Evolutionary conservation across 2,329 filamentous ascomycete genomes (phyloP), one percentile per base, ranked within the genome.

Genomic region (Colletotrichum viniferum): DNA sequence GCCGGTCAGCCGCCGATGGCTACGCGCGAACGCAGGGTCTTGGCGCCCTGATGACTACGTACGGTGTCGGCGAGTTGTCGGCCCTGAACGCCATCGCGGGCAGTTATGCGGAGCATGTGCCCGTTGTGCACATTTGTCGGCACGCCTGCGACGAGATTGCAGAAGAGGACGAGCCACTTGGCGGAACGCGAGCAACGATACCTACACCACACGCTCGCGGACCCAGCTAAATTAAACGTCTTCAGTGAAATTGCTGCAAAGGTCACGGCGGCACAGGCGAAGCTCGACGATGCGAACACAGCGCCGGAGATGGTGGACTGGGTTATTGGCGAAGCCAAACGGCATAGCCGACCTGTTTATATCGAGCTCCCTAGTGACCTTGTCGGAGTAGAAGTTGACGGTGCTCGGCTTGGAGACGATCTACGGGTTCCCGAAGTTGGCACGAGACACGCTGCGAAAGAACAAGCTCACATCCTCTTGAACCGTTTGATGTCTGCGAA

Each of bases 121-220:
- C 90, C 0, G 87, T 92, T 26, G 86, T 92, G 12, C 90, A 92
- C 77, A 88, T 92, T 92, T 61, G 90, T 91, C 34, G 90, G 90
- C 5, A 88, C 87, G 2, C 89, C 90, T 14, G 81, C 83, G 5
- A 84, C 86, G 4, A 76, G 79, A 10, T 83, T 85, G 5, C 88
- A 90, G 7, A 30, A n/a, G 28, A 26, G 12, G 58, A 30, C 34
- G 28, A 21, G 18, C 24, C 24, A 32, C 28, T n/a, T 61, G 58
- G 58, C 58, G 58, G 26, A n/a, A 30, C 21, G 6, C 8, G 55
- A 28, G 21, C 55, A 58, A 16, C 55, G 55, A 21, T 28, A 58
- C 1, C 3, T 58, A 3, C 55, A 58, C 55, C 55, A 58, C 2
- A 58, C 55, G 14, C 55, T 58, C 4, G 55, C 55, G 16, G 24